Base-by-base conservation (phyloP, 2,329 filamentous ascomycete genomes). In the Sarocladiaceae sp. region DNA sequence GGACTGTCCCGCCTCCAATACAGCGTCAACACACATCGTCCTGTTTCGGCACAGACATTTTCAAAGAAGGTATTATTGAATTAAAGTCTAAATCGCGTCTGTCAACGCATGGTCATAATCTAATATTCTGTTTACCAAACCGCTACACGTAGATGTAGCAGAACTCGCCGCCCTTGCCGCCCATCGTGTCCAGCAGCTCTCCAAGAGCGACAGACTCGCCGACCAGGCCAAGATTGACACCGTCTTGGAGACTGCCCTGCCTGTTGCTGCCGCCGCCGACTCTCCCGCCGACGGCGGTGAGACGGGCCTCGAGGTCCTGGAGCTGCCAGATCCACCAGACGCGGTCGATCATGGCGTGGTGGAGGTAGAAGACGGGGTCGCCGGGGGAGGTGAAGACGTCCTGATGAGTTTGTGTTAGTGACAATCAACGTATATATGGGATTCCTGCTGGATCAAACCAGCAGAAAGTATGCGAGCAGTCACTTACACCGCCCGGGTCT, bases 331-430 rank as follows among this genome's bases (percentile, higher is more conserved):
- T 48, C 16, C 32, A 32, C 39, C 33, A 45, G 35, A 48, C 33
- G 15, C 41, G 46, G 32, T 50, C 48, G 23, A 45, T 31, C 33
- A 29, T 44, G 34, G 47, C 46, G 47, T 65, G 60, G 24, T 62
- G 61, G 0, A 64, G 44, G 43, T 56, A 65, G 45, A 65, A 65
- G 4, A 46, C 55, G 23, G 62, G 62, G 31, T 65, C 62, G 6
- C 60, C 64, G 4, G 65, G 67, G 5, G 58, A 66, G 2, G 59
- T 60, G 43, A 55, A 67, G 39, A 67, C 60, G 43, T 69, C 66
- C 37, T 41, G 37, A 29, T 29, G 26, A 29, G 26, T 7, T 29
- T 13, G 26, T 29, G n/a, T 29, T 7, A 29, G 26, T 6, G 18
- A 12, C 12, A 19, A 35, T 35, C 7, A 6, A 19, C 5, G 6